Evolutionary conservation across 2,329 filamentous ascomycete species (phyloP), one percentile per base, ranked within the genome.

Genomic region (Hypoxylon sp.): DNA sequence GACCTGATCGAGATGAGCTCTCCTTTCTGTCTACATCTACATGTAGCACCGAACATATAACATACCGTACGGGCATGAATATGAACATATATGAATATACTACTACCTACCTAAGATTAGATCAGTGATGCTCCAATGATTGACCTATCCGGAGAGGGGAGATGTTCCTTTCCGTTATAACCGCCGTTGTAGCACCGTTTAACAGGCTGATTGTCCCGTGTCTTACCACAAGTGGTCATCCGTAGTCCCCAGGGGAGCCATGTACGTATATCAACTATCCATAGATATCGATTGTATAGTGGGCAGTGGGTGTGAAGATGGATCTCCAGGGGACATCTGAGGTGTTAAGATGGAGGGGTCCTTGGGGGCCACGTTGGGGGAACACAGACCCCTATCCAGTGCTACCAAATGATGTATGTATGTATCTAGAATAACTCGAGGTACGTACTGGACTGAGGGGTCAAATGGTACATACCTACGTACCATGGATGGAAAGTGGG

Each of bases 111-210:
- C 48, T 53, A 35, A 65, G 53, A 44, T 61, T 59, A 62, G 54
- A 59, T 57, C 58, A 50, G 51, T 54, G 17, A 55, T 14, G 22
- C 47, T 33, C 13, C 48, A 53, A 48, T 50, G 51, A 35, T n/a
- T 42, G 31, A 53, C 52, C 37, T 55, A 58, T 51, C 59, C 69
- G 69, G 69, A 69, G 62, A 69, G 24, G 48, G 39, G 50, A 69
- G 62, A 71, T 71, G 59, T 71, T 69, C 66, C 66, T 59, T 64
- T 71, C 69, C 66, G 69, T 66, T 50, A 69, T 69, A 71, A 62
- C 59, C 69, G 69, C 69, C 69, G 69, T 64, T 37, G 66, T 69
- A 71, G 26, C 63, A 69, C 69, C 69, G 63, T 62, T 46, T 44
- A 19, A 50, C 63, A 71, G 66, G 66, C 69, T 66, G 69, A 71